Evolutionary conservation across 1,139 yeast species (phyloP), one percentile per base, ranked within the genome.

Genomic region (Pichia sp.): DNA sequence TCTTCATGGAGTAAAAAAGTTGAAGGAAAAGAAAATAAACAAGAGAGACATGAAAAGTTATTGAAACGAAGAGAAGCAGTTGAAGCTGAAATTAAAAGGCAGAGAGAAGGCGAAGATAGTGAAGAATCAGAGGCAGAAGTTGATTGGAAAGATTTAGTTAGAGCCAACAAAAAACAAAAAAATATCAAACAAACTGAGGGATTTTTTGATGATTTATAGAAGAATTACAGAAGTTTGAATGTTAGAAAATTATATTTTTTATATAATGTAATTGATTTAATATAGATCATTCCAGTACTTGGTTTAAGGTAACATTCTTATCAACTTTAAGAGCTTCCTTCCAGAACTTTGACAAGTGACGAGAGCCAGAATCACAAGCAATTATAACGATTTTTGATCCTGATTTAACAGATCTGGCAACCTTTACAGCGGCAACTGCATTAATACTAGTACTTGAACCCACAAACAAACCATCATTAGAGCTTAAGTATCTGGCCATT

Each of bases 321-420:
- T 58, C 55, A 5, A 62, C 56, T 34, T 53, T 47, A 2, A 58
- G 56, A 0, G 92, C 94, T 48, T 73, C 68, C 57, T 83, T 86
- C 97, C 97, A 92, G 63, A 92, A 92, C 65, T 92, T 92, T 42
- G 95, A 85, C 53, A 90, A 63, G 66, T 92, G 97, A 55, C 97
- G 74, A 7, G 84, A 72, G 0, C 98, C 98, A 4, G 95, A 81
- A 64, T 92, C 98, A 65, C 97, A 92, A 2, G 96, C 87, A 43
- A 92, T 76, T n/a, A 94, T 79, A 5, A 92, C 95, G 29, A 92
- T 80, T 29, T 72, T 76, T 46, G 84, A 79, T 1, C 92, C 94
- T 1, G 74, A 72, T 4, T 77, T 73, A 0, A 60, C 63, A 38
- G 71, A 57, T 52, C 74, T 69, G 0, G 96, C 96, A 5, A 78